A percentile compares a stretch with the other conserved stretches of the same genome.
phyloP scores from a whole-genome alignment of 768 basidiomycete species.

The Rhizopogon sp. region DNA sequence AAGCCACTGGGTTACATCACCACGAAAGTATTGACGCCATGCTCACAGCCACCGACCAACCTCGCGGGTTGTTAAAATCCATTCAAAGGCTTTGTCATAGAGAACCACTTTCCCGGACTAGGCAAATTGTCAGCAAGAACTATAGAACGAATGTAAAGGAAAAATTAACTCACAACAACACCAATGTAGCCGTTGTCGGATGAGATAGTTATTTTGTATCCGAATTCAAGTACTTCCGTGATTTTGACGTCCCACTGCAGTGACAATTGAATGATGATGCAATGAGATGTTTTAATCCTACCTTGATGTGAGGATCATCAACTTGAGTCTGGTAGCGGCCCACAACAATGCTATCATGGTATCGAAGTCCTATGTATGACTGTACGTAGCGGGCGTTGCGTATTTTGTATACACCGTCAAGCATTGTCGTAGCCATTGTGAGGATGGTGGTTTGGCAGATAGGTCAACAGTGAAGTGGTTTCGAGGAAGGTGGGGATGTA shows the following conservation, averaged over 20 bases:
- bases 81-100: not conserved
- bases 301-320: not conserved
- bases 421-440: too few relatives aligned
- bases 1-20: not conserved
- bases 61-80: too few relatives aligned
- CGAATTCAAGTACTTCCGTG: too few relatives aligned
- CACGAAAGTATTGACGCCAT: not conserved
- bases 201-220: not conserved
- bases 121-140: not conserved
- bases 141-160: not conserved
- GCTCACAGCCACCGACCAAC: not conserved
- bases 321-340: too few relatives aligned
- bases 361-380: not conserved
- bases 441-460: not conserved
- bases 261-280: not conserved
- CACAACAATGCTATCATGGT: too few relatives aligned
- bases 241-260: not conserved
- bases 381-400: not conserved
- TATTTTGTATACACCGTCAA: not conserved
- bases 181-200: not conserved
- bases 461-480: not conserved
- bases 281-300: not conserved
- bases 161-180: not conserved
- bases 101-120: not conserved
- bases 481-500: not conserved